phyloP scores from a whole-genome alignment of 257 asterid genomes.

The Solanum neorickii region DNA sequence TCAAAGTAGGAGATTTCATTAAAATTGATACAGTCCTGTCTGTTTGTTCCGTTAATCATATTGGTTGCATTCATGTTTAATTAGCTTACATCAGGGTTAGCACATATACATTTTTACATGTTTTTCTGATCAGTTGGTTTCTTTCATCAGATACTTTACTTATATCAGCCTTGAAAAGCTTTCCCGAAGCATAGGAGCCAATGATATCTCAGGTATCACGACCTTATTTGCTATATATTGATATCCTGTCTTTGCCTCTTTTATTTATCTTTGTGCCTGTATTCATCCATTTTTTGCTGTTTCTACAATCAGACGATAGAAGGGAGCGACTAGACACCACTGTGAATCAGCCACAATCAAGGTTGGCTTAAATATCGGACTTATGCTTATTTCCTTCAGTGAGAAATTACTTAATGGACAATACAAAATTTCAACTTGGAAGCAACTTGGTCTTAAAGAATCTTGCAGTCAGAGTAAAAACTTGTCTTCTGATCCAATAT shows the following conservation, averaged over 20 bases:
- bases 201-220: conserved; percentile 24
- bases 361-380: conserved; percentile 23
- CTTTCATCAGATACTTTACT: conserved; percentile 55
- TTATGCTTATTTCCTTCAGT: not conserved
- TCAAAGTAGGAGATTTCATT: not conserved
- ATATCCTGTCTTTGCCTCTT: not conserved
- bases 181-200: conserved; percentile 42
- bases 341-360: conserved; percentile 24
- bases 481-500: not conserved
- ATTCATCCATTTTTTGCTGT: not conserved
- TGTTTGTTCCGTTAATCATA: not conserved
- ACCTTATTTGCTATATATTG: not conserved
- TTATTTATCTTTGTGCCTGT: not conserved
- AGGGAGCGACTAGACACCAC: conserved; percentile 11
- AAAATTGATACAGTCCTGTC: not conserved
- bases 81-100: not conserved
- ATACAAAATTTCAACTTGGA: not conserved
- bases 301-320: conserved; percentile 23
- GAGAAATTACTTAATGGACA: not conserved
- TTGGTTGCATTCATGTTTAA: not conserved
- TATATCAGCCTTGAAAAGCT: conserved; percentile 66
- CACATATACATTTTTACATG: not conserved
- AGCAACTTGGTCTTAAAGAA: not conserved
- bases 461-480: not conserved
- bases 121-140: not conserved